phyloP scores from a whole-genome alignment of 257 asterid species.

The Solanum rostratum region DNA sequence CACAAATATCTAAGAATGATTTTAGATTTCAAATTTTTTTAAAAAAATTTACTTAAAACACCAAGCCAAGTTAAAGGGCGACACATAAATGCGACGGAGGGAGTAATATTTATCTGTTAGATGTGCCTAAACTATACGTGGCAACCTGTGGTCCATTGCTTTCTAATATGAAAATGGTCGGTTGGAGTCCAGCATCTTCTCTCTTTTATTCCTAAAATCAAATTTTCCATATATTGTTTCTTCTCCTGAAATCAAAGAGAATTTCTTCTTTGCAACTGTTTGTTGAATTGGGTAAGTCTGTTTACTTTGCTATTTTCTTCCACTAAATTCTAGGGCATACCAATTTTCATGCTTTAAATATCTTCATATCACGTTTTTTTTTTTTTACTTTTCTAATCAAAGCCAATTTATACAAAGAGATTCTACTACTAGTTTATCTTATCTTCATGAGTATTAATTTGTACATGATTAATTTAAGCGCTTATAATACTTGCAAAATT shows the following conservation, averaged over 20 bases:
- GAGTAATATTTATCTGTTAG: slow-evolving; percentile 5
- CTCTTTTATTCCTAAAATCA: neutral
- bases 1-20: no score
- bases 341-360: neutral
- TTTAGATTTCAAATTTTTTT: no score
- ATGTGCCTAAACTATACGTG: slow-evolving; percentile 38
- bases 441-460: neutral
- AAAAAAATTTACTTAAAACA: no score
- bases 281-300: neutral
- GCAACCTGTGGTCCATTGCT: slow-evolving; percentile 36
- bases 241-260: slow-evolving; percentile 22
- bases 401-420: neutral
- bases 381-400: neutral
- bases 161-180: slow-evolving; percentile 35
- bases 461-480: neutral
- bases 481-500: neutral
- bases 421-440: neutral
- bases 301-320: neutral
- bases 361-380: neutral
- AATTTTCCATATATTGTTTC: slow-evolving; percentile 16
- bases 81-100: no score
- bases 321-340: neutral
- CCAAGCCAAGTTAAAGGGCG: no score
- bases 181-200: slow-evolving; percentile 46
- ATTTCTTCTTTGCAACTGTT: slow-evolving; percentile 8